These are phyloP conservation scores for Hirschioporus abietinus DNA, from an alignment of 768 basidiomycete genomes.

Conservation along the genomic window DNA sequence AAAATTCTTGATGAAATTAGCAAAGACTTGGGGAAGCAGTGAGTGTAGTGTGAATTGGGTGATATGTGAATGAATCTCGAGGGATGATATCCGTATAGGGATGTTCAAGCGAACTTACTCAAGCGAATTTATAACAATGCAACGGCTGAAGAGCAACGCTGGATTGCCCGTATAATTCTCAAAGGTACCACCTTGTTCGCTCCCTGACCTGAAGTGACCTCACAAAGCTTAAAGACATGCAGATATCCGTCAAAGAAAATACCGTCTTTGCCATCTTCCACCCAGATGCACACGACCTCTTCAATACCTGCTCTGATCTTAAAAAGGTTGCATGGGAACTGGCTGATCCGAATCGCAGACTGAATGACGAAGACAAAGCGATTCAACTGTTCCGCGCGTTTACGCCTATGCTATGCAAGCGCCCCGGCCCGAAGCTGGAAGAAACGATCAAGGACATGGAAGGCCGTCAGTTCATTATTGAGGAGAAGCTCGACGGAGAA, in stretches of 20 bases:
- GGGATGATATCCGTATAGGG: constrained; percentile 39
- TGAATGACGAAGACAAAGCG: constrained; percentile 73
- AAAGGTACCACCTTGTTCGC: constrained; percentile 54
- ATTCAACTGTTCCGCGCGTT: constrained; percentile 83
- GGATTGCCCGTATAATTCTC: constrained; percentile 94
- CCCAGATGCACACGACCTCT: constrained; percentile 89
- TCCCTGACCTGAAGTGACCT: background rate
- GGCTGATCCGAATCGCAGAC: constrained; percentile 65
- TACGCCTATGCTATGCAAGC: constrained; percentile 92
- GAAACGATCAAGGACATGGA: constrained; percentile 85
- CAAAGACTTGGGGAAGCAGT: constrained; percentile 71
- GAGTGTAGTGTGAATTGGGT: constrained; percentile 15
- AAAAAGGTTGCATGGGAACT: constrained; percentile 91
- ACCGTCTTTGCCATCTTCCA: constrained; percentile 90
- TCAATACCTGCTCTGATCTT: constrained; percentile 94
- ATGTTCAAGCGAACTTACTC: constrained; percentile 68
- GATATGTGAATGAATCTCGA: background rate
- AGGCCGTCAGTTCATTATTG: constrained; percentile 75
- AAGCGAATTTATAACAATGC: constrained; percentile 71
- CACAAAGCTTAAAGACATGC: constrained; percentile 61
- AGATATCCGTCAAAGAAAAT: constrained; percentile 90
- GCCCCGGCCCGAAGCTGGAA: constrained; percentile 75
- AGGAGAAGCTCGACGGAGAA: constrained; percentile 98
- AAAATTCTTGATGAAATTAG: constrained; percentile 73
- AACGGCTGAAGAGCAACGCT: constrained; percentile 86